These are phyloP conservation scores for Lasiosphaeris hirsuta DNA, from an alignment of 495 filamentous ascomycete genomes.

Conservation along the genomic window DNA sequence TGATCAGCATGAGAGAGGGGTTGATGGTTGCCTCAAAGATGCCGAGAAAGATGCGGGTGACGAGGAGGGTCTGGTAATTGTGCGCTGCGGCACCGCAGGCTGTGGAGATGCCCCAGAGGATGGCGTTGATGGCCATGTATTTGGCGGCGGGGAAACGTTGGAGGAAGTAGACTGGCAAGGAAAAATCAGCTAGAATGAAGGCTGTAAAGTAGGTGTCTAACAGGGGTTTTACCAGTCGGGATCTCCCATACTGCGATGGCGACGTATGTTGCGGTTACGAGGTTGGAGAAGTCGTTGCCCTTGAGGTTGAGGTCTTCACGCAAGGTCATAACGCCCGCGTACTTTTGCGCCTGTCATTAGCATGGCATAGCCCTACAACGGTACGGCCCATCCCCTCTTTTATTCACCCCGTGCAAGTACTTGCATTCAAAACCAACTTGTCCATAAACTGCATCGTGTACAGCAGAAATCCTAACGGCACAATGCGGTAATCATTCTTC, in stretches of 20 bases:
- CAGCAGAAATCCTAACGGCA: constrained; percentile 54
- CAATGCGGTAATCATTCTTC: constrained; percentile 38
- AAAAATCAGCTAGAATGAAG: background rate
- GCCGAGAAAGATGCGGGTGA: constrained; percentile 55
- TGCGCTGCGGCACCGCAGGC: constrained; percentile 35
- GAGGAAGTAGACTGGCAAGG: constrained; percentile 36
- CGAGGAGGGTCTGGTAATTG: constrained; percentile 35
- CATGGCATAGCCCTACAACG: background rate
- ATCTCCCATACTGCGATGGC: constrained; percentile 33
- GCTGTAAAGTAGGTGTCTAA: background rate
- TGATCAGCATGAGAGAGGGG: constrained; percentile 55
- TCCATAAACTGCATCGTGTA: constrained; percentile 67
- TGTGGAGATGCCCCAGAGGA: constrained; percentile 48
- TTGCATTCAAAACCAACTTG: constrained; percentile 58
- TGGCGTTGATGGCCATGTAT: constrained; percentile 51
- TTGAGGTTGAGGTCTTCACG: constrained; percentile 26
- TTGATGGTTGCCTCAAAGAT: constrained; percentile 62
- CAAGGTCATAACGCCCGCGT: constrained; percentile 39
- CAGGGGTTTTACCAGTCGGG: constrained; percentile 26
- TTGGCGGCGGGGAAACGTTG: constrained; percentile 55
- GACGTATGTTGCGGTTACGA: constrained; percentile 36
- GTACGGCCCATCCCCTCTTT: background rate
- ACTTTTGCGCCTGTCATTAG: constrained; percentile 15
- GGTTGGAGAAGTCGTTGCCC: constrained; percentile 38
- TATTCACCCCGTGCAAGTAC: background rate